Conservation (phyloP, 75 land plant genomes). For the Sequoiadendron giganteum region DNA sequence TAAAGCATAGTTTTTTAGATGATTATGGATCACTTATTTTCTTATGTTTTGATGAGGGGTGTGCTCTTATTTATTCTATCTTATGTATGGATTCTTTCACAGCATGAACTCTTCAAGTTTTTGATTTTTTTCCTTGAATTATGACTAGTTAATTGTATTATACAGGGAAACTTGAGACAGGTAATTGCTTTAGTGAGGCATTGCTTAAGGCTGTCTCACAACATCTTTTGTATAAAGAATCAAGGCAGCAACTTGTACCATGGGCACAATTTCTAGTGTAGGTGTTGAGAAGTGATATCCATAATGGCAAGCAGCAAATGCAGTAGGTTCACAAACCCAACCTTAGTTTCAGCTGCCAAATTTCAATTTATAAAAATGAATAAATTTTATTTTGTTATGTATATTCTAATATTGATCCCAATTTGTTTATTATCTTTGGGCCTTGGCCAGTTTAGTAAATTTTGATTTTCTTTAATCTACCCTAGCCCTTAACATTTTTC, state of each 20-base stretch:
- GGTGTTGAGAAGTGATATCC: not conserved
- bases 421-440: not conserved
- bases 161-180: not conserved
- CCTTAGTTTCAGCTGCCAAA: no score
- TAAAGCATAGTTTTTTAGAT: no score
- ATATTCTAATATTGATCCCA: not conserved
- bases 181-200: not conserved
- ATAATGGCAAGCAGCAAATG: no score
- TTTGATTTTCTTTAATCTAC: not conserved
- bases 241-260: not conserved
- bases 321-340: no score
- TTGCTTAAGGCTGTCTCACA: not conserved
- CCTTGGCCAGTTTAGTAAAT: not conserved
- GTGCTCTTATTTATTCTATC: no score
- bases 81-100: not conserved
- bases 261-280: not conserved
- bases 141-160: not conserved
- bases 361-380: no score
- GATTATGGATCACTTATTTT: no score
- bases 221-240: not conserved
- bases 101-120: not conserved
- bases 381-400: no score
- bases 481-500: not conserved
- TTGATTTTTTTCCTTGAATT: not conserved
- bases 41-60: no score